phyloP scores from a whole-genome alignment of 805 yeast genomes.

The Sporopachydermia quercuum region DNA sequence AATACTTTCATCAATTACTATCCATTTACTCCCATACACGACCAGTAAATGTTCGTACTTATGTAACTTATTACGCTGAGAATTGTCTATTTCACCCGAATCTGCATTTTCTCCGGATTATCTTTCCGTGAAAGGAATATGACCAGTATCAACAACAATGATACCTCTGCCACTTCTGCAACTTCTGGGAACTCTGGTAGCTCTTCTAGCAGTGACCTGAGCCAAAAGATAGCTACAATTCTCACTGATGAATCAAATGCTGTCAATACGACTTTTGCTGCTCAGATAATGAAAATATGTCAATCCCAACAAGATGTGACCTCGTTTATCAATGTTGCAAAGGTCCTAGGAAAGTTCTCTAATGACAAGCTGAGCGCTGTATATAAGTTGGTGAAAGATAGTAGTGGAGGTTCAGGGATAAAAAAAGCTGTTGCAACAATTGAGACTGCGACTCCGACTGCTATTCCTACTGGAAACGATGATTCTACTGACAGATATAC shows the following conservation, averaged over 20 bases:
- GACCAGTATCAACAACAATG: not conserved
- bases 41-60: no score
- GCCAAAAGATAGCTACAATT: not conserved
- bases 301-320: slow-evolving; percentile 4
- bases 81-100: no score
- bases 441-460: no score
- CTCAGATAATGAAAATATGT: slow-evolving; percentile 10
- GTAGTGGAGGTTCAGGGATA: not conserved
- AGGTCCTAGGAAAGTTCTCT: slow-evolving; percentile 14
- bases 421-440: no score
- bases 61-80: no score
- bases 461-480: no score
- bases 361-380: slow-evolving; percentile 8
- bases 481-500: no score
- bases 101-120: no score
- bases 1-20: no score
- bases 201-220: no score
- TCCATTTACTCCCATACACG: no score
- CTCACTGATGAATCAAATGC: slow-evolving; percentile 1
- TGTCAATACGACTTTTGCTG: slow-evolving; percentile 10
- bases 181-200: not conserved
- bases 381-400: slow-evolving; percentile 5
- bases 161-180: not conserved
- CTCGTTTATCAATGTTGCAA: slow-evolving; percentile 11
- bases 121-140: no score